Conservation (phyloP, 208 protist genomes). For the Angomonas deanei region DNA sequence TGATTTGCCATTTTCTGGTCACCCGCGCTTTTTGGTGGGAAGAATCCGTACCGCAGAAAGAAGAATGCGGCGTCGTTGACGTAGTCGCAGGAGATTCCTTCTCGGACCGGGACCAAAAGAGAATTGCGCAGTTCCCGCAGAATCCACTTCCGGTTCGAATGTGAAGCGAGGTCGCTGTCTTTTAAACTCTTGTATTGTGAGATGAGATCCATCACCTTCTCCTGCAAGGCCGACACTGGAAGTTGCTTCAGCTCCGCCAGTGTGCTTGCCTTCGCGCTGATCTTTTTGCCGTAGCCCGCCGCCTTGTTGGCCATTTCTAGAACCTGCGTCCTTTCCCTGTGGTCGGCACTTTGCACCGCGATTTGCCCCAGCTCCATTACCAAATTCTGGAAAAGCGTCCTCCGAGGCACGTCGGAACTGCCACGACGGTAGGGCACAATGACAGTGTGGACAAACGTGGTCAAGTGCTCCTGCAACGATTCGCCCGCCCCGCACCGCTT, state of each 20-base stretch:
- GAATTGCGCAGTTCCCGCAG: slow-evolving; percentile 77
- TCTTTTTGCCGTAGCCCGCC: slow-evolving; percentile 66
- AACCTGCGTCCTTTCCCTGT: slow-evolving; percentile 58
- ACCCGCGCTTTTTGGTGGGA: slow-evolving; percentile 30
- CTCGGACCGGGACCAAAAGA: slow-evolving; percentile 59
- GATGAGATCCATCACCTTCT: slow-evolving; percentile 70
- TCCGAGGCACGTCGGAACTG: slow-evolving; percentile 63
- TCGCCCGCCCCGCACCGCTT: slow-evolving; percentile 63
- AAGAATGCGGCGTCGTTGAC: slow-evolving; percentile 44
- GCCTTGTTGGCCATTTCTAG: slow-evolving; percentile 69
- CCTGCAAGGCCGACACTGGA: slow-evolving; percentile 43
- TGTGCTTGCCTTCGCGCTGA: slow-evolving; percentile 57
- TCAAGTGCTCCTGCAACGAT: slow-evolving; percentile 84
- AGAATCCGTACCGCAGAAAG: slow-evolving; percentile 72
- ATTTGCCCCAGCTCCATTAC: slow-evolving; percentile 71
- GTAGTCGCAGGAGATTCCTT: slow-evolving; percentile 45
- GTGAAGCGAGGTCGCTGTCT: slow-evolving; percentile 47
- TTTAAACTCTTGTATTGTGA: slow-evolving; percentile 53
- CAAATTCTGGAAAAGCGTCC: slow-evolving; percentile 73
- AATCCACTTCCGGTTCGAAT: slow-evolving; percentile 75
- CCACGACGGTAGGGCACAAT: slow-evolving; percentile 83
- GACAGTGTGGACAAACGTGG: slow-evolving; percentile 75
- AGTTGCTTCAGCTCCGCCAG: slow-evolving; percentile 60
- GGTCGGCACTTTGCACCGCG: slow-evolving; percentile 66
- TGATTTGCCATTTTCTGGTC: slow-evolving; percentile 67